These are phyloP conservation scores for Butyriboletus appendiculatus DNA, from an alignment of 1,284 basidiomycete genomes.

Conservation along the genomic window DNA sequence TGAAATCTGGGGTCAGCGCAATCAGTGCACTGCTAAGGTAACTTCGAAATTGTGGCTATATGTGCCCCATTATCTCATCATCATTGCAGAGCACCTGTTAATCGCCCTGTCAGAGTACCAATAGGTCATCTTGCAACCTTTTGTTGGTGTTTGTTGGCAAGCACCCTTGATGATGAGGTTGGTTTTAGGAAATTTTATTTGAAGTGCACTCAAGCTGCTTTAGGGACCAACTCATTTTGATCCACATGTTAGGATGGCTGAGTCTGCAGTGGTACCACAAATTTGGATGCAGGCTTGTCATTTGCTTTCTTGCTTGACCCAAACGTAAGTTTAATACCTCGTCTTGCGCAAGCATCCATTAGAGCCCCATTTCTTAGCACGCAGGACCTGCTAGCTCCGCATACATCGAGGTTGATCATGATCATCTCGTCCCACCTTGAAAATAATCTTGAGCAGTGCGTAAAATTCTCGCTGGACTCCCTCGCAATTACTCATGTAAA, in stretches of 20 bases:
- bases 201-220: constrained; percentile 4
- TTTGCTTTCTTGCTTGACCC: constrained; percentile 48
- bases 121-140: constrained; percentile 61
- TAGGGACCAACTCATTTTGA: constrained; percentile 55
- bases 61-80: constrained; percentile 4
- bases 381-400: constrained; percentile 52
- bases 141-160: constrained; percentile 53
- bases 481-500: constrained; percentile 2
- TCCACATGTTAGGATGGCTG: constrained; percentile 49
- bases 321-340: constrained; percentile 43
- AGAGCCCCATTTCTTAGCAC: constrained; percentile 41
- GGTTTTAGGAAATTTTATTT: constrained; percentile 14
- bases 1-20: constrained; percentile 54
- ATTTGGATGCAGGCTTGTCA: constrained; percentile 56
- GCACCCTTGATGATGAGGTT: constrained; percentile 57
- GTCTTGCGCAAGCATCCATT: constrained; percentile 5
- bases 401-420: constrained; percentile 49
- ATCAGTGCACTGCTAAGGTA: constrained; percentile 58
- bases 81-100: constrained; percentile 50
- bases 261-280: constrained; percentile 52
- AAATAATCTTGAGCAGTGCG: constrained; percentile 51
- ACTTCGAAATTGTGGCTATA: background rate
- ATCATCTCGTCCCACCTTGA: constrained; percentile 63
- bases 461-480: constrained; percentile 9
- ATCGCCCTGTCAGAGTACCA: constrained; percentile 74